Conservation (phyloP, 169 alveolate genomes). For the Cyclospora cayetanensis region DNA sequence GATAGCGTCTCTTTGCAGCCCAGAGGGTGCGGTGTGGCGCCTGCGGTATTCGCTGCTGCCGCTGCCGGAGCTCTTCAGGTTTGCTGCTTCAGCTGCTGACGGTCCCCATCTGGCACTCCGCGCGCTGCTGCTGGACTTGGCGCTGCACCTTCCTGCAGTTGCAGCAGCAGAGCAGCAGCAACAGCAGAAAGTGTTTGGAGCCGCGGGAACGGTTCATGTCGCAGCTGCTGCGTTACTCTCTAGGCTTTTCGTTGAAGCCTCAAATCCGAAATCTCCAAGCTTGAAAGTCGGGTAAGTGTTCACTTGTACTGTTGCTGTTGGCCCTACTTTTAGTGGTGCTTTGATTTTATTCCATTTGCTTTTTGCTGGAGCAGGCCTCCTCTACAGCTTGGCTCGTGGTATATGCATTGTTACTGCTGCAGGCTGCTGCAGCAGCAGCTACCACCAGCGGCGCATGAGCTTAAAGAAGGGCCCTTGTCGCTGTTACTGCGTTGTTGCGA, state of each 20-base stretch:
- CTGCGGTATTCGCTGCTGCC: slow-evolving; percentile 51
- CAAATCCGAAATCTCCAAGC: neutral
- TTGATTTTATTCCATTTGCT: neutral
- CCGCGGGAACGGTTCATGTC: slow-evolving; percentile 5
- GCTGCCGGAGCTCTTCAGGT: slow-evolving; percentile 8
- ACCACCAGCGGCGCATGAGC: neutral
- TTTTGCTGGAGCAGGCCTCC: too few relatives aligned
- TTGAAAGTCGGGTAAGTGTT: neutral
- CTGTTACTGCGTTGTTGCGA: slow-evolving; percentile 64
- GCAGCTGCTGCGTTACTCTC: slow-evolving; percentile 53
- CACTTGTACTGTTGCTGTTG: slow-evolving; percentile 30
- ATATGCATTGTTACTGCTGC: neutral
- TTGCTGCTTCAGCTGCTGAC: slow-evolving; percentile 66
- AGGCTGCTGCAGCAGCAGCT: slow-evolving; percentile 42
- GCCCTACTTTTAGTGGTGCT: neutral
- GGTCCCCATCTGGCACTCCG: slow-evolving; percentile 37
- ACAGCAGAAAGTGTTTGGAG: slow-evolving; percentile 23
- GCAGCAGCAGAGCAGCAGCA: slow-evolving; percentile 46
- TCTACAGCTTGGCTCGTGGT: neutral
- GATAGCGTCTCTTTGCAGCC: neutral
- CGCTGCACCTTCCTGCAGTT: slow-evolving; percentile 48
- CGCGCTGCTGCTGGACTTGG: slow-evolving; percentile 53
- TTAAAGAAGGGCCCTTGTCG: neutral
- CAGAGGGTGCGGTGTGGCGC: neutral
- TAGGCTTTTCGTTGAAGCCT: slow-evolving; percentile 6